These are phyloP conservation scores for Yamadazyma akitaensis DNA, from an alignment of 805 yeast species.

Conservation along the genomic window DNA sequence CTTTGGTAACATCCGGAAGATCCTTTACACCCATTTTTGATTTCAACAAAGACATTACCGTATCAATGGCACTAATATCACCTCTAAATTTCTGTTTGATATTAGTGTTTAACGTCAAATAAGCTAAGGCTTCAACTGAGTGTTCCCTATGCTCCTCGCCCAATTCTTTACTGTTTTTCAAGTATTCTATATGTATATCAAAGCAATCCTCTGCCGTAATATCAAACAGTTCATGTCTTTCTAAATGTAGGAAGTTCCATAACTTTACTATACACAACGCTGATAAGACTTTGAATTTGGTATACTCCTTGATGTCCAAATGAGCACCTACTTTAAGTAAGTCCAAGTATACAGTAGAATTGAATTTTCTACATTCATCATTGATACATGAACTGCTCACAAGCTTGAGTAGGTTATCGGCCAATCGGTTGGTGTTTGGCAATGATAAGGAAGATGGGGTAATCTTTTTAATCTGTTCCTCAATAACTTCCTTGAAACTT, in stretches of 20 bases:
- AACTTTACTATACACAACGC: conserved; percentile 51
- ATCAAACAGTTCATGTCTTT: conserved; percentile 2
- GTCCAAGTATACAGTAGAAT: conserved; percentile 42
- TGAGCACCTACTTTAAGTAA: conserved; percentile 28
- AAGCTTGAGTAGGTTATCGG: conserved; percentile 6
- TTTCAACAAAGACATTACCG: conserved; percentile 1
- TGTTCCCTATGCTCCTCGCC: conserved; percentile 3
- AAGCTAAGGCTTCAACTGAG: conserved; percentile 48
- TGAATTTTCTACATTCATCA: conserved; percentile 46
- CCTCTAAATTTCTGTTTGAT: conserved; percentile 32
- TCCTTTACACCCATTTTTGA: neutral
- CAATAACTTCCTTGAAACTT: conserved; percentile 16
- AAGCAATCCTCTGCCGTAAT: conserved; percentile 26
- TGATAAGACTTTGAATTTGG: conserved; percentile 31
- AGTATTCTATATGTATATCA: conserved; percentile 14
- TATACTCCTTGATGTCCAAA: conserved; percentile 15
- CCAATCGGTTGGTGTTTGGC: neutral
- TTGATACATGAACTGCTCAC: conserved; percentile 44
- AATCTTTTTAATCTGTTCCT: conserved; percentile 13
- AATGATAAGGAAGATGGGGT: conserved; percentile 4
- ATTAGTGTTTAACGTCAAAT: conserved; percentile 38
- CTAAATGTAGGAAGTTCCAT: conserved; percentile 47
- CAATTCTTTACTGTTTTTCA: neutral
- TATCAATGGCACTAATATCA: conserved; percentile 26
- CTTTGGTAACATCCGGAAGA: conserved; percentile 3